Conservation (phyloP, 441 rosid species). For the Codiaeum variegatum region DNA sequence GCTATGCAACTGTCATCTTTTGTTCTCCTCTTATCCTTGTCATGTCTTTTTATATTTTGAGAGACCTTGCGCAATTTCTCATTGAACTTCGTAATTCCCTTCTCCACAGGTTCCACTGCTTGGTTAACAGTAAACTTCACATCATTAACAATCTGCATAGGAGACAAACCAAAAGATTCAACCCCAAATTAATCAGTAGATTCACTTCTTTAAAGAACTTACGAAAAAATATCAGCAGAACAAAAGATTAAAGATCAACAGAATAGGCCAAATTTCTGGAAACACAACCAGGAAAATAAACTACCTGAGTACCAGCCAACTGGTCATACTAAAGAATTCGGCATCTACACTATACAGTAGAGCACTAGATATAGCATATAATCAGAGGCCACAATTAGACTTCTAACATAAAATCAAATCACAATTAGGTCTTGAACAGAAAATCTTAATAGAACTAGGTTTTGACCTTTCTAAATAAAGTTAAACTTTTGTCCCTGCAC, state of each 20-base stretch:
- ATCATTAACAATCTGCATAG: conserved; percentile 83
- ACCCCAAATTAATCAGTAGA: neutral
- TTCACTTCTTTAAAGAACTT: neutral
- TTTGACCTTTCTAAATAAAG: neutral
- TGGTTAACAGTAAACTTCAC: conserved; percentile 93
- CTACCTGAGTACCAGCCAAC: neutral
- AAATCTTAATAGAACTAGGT: neutral
- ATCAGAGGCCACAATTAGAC: neutral
- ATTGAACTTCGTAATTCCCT: conserved; percentile 86
- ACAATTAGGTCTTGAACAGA: neutral
- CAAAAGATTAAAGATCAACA: neutral
- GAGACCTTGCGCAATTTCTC: conserved; percentile 88
- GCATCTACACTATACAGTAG: neutral
- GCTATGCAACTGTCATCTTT: conserved; percentile 86
- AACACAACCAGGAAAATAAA: neutral
- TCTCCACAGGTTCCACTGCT: conserved; percentile 96
- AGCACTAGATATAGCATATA: neutral
- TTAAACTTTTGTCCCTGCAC: neutral
- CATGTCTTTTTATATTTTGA: conserved; percentile 78
- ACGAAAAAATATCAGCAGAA: neutral
- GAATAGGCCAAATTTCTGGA: neutral
- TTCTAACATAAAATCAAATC: neutral
- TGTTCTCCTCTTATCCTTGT: conserved; percentile 71
- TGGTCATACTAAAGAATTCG: neutral
- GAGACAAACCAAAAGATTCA: conserved; percentile 24